phyloP scores from a whole-genome alignment of 192 early-diverging fungal genomes.

The Backusella tarrabulga region DNA sequence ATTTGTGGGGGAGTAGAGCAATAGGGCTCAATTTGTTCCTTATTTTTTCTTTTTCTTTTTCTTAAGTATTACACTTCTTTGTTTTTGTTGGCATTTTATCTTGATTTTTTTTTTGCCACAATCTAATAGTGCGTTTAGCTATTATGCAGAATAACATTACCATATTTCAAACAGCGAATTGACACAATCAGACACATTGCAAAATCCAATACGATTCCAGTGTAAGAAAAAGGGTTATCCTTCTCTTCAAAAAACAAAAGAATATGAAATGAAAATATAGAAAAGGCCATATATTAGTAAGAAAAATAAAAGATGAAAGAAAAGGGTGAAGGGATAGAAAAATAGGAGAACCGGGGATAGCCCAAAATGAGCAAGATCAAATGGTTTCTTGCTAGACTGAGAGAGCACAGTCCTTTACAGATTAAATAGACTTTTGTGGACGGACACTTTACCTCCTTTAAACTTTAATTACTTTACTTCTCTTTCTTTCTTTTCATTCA shows the following conservation, averaged over 20 bases:
- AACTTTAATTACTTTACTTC: neutral
- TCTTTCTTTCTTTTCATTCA: neutral
- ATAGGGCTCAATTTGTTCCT: neutral
- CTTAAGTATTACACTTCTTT: neutral
- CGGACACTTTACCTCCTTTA: neutral
- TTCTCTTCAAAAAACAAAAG: neutral
- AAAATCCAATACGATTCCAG: neutral
- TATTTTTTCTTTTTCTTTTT: neutral
- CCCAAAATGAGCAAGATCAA: neutral
- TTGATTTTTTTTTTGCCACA: neutral
- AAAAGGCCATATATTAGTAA: neutral
- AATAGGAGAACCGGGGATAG: neutral
- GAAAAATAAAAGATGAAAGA: neutral
- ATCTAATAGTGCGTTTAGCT: neutral
- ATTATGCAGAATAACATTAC: neutral
- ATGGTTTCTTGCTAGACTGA: neutral
- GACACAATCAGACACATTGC: neutral
- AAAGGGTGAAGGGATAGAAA: no score
- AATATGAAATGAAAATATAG: neutral
- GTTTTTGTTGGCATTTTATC: neutral
- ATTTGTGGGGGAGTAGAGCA: neutral
- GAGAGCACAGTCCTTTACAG: neutral
- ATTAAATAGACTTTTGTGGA: neutral
- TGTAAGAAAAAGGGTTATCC: neutral
- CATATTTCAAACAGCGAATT: neutral